Conservation (phyloP, 257 asterid genomes). For the Przewalskia tangutica region DNA sequence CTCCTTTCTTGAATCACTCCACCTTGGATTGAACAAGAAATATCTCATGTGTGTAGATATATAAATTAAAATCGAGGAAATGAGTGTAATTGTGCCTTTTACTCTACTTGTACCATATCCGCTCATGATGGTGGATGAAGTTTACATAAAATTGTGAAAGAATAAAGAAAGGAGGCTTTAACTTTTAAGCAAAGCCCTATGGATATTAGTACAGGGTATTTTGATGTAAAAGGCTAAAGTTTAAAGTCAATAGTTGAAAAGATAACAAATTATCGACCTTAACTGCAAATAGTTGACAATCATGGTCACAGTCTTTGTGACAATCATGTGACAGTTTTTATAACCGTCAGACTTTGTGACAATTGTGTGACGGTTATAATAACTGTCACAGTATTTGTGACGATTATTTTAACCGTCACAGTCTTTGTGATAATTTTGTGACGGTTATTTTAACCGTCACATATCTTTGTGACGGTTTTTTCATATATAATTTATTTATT, state of each 20-base stretch:
- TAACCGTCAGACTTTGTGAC: too few species aligned
- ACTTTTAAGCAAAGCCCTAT: neutral
- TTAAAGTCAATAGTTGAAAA: constrained; percentile 4
- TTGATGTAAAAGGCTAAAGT: neutral
- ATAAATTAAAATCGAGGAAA: neutral
- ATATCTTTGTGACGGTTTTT: too few species aligned
- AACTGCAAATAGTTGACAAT: too few species aligned
- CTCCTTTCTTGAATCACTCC: constrained; percentile 8
- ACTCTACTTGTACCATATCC: neutral
- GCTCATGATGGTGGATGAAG: constrained; percentile 6
- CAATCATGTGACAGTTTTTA: too few species aligned
- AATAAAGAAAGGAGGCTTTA: neutral
- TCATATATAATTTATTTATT: too few species aligned
- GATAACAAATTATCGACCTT: too few species aligned
- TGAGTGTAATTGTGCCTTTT: neutral
- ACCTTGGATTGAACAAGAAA: neutral
- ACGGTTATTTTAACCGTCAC: too few species aligned
- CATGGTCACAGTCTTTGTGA: too few species aligned
- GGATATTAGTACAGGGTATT: neutral
- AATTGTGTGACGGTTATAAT: too few species aligned
- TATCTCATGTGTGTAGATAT: neutral
- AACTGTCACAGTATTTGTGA: too few species aligned
- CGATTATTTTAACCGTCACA: too few species aligned
- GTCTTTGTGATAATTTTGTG: too few species aligned
- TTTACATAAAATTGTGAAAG: neutral